Conservation (phyloP, 2,329 filamentous ascomycete species). For the Penicillium palitans region DNA sequence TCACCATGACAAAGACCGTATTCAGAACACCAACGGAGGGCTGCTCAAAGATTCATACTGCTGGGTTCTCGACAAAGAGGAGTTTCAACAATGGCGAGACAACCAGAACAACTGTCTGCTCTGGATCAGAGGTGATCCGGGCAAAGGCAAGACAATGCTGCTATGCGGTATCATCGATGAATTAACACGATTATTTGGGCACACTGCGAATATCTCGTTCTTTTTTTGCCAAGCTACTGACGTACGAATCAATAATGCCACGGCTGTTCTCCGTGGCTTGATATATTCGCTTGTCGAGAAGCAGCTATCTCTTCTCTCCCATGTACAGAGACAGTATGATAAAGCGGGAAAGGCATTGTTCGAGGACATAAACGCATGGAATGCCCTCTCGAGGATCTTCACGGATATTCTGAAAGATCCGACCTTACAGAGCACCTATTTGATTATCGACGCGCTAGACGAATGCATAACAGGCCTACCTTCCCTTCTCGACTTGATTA, state of each 20-base stretch:
- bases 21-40: conserved; percentile 23
- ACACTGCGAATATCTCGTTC: not conserved
- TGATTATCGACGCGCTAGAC: conserved; percentile 53
- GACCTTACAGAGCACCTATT: conserved; percentile 24
- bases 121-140: conserved; percentile 27
- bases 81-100: too few relatives aligned
- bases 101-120: conserved; percentile 7
- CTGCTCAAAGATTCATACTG: conserved; percentile 16
- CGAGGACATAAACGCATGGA: conserved; percentile 41
- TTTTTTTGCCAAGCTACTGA: conserved; percentile 47
- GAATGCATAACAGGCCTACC: conserved; percentile 39
- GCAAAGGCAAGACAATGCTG: conserved; percentile 32
- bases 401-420: conserved; percentile 42
- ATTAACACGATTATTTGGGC: conserved; percentile 6
- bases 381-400: conserved; percentile 42
- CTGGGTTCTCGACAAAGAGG: conserved; percentile 21
- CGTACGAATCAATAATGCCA: conserved; percentile 41
- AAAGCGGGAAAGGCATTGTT: conserved; percentile 42
- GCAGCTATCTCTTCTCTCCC: conserved; percentile 33
- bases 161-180: conserved; percentile 25
- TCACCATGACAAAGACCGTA: conserved; percentile 21
- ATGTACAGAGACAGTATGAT: conserved; percentile 40
- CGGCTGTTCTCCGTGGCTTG: conserved; percentile 46
- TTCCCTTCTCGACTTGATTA: conserved; percentile 42
- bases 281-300: conserved; percentile 43